Evolutionary conservation across 257 asterid species (phyloP).

Genomic region (Scutellaria minor): DNA sequence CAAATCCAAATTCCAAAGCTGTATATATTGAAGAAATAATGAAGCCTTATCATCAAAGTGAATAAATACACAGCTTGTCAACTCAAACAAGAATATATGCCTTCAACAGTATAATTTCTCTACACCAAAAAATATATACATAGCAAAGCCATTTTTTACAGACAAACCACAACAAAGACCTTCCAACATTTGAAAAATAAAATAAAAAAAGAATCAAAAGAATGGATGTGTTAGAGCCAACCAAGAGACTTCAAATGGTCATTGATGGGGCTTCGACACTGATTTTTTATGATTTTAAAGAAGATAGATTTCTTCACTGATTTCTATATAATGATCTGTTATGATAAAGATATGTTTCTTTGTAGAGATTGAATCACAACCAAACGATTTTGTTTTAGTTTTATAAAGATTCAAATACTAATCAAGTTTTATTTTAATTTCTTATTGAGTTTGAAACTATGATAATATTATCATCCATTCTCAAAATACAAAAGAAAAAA

Average conservation of each 20-base stretch:
- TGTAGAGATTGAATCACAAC: too few species aligned
- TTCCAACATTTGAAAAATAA: constrained; percentile 23
- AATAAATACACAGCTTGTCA: neutral
- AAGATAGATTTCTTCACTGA: neutral
- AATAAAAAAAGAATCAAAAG: constrained; percentile 46
- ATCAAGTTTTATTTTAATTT: too few species aligned
- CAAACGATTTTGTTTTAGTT: too few species aligned
- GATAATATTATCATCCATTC: too few species aligned
- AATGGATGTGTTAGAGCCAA: constrained; percentile 25
- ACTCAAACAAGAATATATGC: constrained; percentile 13
- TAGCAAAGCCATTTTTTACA: constrained; percentile 26
- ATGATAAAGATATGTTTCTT: too few species aligned
- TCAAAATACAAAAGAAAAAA: too few species aligned
- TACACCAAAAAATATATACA: constrained; percentile 25
- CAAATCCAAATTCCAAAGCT: neutral
- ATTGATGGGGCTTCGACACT: neutral
- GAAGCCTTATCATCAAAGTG: neutral
- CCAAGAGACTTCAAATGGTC: constrained; percentile 11
- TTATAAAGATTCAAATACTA: too few species aligned
- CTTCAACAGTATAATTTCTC: constrained; percentile 4
- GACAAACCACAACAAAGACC: constrained; percentile 34
- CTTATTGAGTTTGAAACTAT: too few species aligned
- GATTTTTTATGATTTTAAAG: constrained; percentile 1
- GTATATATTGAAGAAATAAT: neutral
- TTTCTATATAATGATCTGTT: too few species aligned